phyloP scores from a whole-genome alignment of 2,329 filamentous ascomycete genomes.

The Penicillium sumatraense region DNA sequence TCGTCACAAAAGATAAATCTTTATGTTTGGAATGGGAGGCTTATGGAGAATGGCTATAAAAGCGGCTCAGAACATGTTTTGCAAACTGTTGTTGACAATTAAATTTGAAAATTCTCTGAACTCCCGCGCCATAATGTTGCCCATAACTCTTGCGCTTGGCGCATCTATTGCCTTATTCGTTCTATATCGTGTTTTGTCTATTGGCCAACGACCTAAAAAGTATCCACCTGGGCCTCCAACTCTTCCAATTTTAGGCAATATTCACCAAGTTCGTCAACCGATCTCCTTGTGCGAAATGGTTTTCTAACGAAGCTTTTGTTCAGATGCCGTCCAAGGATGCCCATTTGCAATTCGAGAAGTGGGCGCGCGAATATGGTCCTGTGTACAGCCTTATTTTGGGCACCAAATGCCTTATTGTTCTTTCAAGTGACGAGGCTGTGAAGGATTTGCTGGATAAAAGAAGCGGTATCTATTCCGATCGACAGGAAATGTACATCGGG shows the following conservation, averaged over 20 bases:
- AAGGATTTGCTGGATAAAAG: slow-evolving; percentile 59
- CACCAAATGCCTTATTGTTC: slow-evolving; percentile 52
- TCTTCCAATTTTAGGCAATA: slow-evolving; percentile 56
- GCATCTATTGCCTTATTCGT: slow-evolving; percentile 11
- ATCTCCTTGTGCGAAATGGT: too few relatives aligned
- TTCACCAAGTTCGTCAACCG: slow-evolving; percentile 42
- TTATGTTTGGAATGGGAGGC: too few relatives aligned
- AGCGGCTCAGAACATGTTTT: neutral
- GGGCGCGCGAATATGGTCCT: slow-evolving; percentile 58
- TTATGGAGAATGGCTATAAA: too few relatives aligned
- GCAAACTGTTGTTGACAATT: neutral
- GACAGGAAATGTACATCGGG: slow-evolving; percentile 53
- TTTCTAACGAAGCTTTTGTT: neutral
- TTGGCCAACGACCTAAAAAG: slow-evolving; percentile 35
- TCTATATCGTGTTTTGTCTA: slow-evolving; percentile 17
- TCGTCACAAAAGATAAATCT: neutral
- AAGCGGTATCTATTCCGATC: slow-evolving; percentile 55
- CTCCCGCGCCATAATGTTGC: neutral
- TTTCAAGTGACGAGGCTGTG: slow-evolving; percentile 51
- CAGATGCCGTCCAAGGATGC: slow-evolving; percentile 48
- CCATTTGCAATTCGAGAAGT: slow-evolving; percentile 56
- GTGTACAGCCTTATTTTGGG: slow-evolving; percentile 59
- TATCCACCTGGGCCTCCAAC: slow-evolving; percentile 58
- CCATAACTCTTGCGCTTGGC: slow-evolving; percentile 11
- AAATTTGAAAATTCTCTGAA: neutral